Evolutionary conservation across 768 basidiomycete species (phyloP).

Genomic region (Pisolithus tinctorius): DNA sequence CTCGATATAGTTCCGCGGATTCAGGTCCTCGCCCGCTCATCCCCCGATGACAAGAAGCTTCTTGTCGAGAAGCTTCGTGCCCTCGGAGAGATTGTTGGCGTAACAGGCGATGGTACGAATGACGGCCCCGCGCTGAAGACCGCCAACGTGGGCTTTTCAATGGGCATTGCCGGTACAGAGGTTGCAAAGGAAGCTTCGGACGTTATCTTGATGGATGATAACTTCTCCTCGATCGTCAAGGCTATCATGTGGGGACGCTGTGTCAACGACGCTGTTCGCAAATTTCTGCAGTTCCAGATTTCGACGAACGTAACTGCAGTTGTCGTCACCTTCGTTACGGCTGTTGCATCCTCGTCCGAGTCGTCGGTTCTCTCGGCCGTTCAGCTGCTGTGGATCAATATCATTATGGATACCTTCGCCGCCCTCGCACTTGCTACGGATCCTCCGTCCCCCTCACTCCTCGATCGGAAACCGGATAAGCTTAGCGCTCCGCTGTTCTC

Average conservation of each 20-base stretch:
- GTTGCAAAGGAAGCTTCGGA: constrained; percentile 99
- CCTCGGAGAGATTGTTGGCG: constrained; percentile 87
- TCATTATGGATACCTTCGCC: constrained; percentile 98
- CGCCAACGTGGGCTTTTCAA: constrained; percentile 94
- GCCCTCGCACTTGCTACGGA: constrained; percentile 97
- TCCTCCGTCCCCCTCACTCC: constrained; percentile 72
- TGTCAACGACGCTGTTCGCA: constrained; percentile 95
- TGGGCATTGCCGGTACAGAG: constrained; percentile 95
- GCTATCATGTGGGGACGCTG: constrained; percentile 99
- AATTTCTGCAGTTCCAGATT: constrained; percentile 95
- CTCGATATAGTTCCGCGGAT: constrained; percentile 83
- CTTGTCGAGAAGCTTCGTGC: constrained; percentile 83
- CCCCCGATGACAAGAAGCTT: constrained; percentile 94
- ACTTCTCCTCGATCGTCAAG: constrained; percentile 92
- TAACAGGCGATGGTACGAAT: constrained; percentile 97
- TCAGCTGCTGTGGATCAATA: constrained; percentile 97
- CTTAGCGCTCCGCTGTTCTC: constrained; percentile 86
- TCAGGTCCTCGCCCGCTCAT: constrained; percentile 95
- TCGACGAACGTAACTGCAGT: constrained; percentile 96
- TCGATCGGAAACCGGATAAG: constrained; percentile 88
- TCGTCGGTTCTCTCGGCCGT: constrained; percentile 89
- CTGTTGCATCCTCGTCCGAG: constrained; percentile 72
- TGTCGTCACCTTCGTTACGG: constrained; percentile 85
- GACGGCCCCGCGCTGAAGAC: constrained; percentile 95
- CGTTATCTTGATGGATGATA: constrained; percentile 97